These are phyloP conservation scores for Pseudocercospora vitis DNA, from an alignment of 2,329 filamentous ascomycete genomes.

Conservation along the genomic window DNA sequence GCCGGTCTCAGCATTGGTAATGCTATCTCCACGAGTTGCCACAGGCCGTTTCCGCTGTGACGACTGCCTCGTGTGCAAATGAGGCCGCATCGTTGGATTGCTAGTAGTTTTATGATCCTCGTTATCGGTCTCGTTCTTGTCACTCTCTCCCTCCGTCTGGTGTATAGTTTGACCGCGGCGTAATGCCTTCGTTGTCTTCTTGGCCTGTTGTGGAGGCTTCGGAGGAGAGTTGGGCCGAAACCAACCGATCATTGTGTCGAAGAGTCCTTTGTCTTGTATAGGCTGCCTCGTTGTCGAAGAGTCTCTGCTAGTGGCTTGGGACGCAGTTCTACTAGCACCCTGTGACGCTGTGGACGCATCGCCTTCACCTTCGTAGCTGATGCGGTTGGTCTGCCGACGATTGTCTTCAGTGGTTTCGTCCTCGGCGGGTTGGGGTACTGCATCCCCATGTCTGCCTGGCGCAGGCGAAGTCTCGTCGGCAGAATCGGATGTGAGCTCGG, in stretches of 20 bases:
- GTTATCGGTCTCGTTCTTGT: constrained; percentile 26
- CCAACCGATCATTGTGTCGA: constrained; percentile 65
- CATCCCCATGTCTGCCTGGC: constrained; percentile 31
- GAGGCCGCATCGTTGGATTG: constrained; percentile 37
- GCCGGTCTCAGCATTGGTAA: constrained; percentile 44
- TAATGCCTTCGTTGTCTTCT: constrained; percentile 39
- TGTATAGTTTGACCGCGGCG: constrained; percentile 71
- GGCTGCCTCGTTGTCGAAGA: constrained; percentile 10
- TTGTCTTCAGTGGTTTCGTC: constrained; percentile 66
- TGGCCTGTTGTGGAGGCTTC: constrained; percentile 44
- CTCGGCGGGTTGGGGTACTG: constrained; percentile 68
- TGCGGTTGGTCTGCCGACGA: constrained; percentile 27
- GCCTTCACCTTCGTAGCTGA: constrained; percentile 50
- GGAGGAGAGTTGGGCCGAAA: constrained; percentile 65
- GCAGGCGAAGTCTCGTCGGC: constrained; percentile 32
- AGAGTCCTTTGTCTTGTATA: constrained; percentile 38
- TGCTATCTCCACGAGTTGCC: constrained; percentile 52
- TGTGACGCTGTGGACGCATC: constrained; percentile 35
- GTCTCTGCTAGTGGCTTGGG: constrained; percentile 6
- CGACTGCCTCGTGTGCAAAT: constrained; percentile 18
- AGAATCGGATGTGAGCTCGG: constrained; percentile 25
- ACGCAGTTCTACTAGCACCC: constrained; percentile 30
- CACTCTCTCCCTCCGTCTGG: constrained; percentile 39
- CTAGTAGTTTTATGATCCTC: constrained; percentile 27
- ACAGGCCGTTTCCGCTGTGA: constrained; percentile 42